Evolutionary conservation across 176 grass and related monocot species (phyloP), one percentile per base, ranked within the genome.

Genomic region (Neostapfia colusana): DNA sequence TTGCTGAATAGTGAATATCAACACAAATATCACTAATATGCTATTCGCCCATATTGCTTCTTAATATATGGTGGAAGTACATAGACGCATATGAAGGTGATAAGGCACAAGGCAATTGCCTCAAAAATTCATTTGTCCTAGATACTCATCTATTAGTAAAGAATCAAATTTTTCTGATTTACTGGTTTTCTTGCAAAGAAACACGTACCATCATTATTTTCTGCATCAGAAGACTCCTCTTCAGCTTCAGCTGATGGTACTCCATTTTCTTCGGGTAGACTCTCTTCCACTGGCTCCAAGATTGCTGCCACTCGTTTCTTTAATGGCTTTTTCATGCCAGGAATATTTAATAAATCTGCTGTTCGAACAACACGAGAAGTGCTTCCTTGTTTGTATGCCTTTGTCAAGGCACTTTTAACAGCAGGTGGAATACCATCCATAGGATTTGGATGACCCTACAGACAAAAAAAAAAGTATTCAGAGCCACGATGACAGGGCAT

Each of bases 251-350:
- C 71, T 78, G 87, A 85, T 40, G 77, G 85, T 79, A 69, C 67
- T 83, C 78, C 85, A 79, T 90, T 99, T 92, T 99, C 95, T 79
- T 85, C 88, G 41, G 82, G 84, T 71, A 84, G 42, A 83, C 86
- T 93, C 82, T 79, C 83, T 78, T 89, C 96, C 65, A 90, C 85
- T 69, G 96, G 92, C 83, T 99, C 96, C 69, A 99, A 79, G 23
- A 99, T 95, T 72, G 96, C 96, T 46, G 87, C 89, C 50, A 99
- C 91, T 55, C 89, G 91, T 70, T 99, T 99, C 75, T 95, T 99
- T 23, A 93, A 77, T 61, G 92, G 87, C 25, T 92, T 99, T 60
- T 90, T 99, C 69, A 95, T 72, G 61, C 96, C 92, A 21, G 92
- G 89, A 44, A 99, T 87, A 70, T 74, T 87, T 75, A 99, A 83